A percentile compares a stretch with the other conserved stretches of the same genome.
These are phyloP conservation scores for Epichloe elymi DNA, from an alignment of 2,329 filamentous ascomycete species.

Conservation along the genomic window DNA sequence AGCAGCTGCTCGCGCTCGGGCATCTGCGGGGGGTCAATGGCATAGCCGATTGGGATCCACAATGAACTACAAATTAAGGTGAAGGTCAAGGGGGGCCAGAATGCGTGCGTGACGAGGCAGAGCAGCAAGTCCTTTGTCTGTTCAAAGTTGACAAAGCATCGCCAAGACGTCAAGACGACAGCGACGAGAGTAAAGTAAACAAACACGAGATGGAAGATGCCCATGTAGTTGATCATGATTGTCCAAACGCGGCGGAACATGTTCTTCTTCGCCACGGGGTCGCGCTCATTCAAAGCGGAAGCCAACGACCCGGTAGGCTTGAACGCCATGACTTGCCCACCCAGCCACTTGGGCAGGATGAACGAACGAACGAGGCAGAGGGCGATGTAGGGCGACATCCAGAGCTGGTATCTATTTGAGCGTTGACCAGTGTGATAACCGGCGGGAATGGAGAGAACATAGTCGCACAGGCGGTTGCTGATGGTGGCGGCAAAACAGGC, in stretches of 20 bases:
- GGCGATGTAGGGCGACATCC: constrained; percentile 51
- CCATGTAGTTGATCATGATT: constrained; percentile 43
- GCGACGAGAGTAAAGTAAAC: constrained; percentile 39
- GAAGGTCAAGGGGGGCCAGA: constrained; percentile 51
- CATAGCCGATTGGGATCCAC: constrained; percentile 47
- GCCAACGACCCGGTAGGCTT: constrained; percentile 45
- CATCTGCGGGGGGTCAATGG: constrained; percentile 44
- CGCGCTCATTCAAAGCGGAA: constrained; percentile 44
- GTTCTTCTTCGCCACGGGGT: constrained; percentile 35
- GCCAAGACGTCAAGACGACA: constrained; percentile 36
- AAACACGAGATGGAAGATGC: constrained; percentile 39
- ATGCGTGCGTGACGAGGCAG: constrained; percentile 44
- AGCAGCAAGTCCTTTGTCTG: constrained; percentile 29
- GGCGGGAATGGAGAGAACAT: constrained; percentile 43
- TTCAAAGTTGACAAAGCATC: constrained; percentile 29
- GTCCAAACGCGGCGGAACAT: constrained; percentile 40
- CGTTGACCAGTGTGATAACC: constrained; percentile 47
- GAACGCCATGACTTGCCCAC: constrained; percentile 44
- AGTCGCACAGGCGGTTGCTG: constrained; percentile 41
- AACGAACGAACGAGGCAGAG: constrained; percentile 45
- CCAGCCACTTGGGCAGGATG: constrained; percentile 44
- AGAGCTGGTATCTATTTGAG: constrained; percentile 41
- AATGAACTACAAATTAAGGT: constrained; percentile 39
- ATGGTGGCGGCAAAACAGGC: constrained; percentile 38
- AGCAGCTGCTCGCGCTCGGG: constrained; percentile 45